Base-by-base conservation (phyloP, 2,329 filamentous ascomycete genomes). In the Scleromitrula shiraiana region DNA sequence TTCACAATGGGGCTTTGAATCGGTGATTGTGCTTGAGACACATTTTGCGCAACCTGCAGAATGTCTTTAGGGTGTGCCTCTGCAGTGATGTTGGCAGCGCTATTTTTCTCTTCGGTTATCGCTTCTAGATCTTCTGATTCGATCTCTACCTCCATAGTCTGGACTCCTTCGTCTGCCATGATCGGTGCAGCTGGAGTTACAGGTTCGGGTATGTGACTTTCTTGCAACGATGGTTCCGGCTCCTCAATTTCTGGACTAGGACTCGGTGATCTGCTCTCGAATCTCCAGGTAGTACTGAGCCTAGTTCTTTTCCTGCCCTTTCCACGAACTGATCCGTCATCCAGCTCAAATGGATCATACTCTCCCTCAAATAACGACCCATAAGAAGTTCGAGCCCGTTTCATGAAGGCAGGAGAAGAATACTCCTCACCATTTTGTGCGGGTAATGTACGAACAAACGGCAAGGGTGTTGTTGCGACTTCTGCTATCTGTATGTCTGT, bases 321-420 rank as follows among this genome's bases (percentile, higher is more conserved):
- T 5, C 76, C 78, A 29, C 68, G 74, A 20, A 77, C 69, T 35
- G 73, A 74, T 2, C 77, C 77, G 63, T 85, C 80, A 22, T 85
- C 84, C 50, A 87, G 82, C 12, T 62, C 64, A 43, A 91, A 83
- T 3, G 81, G 76, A 57, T 89, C 82, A 53, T 80, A 75, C 1
- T 73, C 74, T 4, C 74, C 74, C 54, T 85, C 78, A 42, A 83
- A 78, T 0, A 84, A 66, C 0, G 80, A 78, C 1, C 82, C 82
- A 48, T 83, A 83, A 0, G 85, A 89, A 4, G 84, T 69, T 47
- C 84, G 74, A 12, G 78, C 75, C 45, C 83, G 75, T 63, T 85
- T 90, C 17, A 88, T 68, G 56, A 94, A 95, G 0, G 87, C 86
- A 0, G 89, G 89, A 2, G 88, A 94, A 4, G 77, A 72, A 68